phyloP scores from a whole-genome alignment of 2,329 filamentous ascomycete species.

The Aspergillus fumigatus region DNA sequence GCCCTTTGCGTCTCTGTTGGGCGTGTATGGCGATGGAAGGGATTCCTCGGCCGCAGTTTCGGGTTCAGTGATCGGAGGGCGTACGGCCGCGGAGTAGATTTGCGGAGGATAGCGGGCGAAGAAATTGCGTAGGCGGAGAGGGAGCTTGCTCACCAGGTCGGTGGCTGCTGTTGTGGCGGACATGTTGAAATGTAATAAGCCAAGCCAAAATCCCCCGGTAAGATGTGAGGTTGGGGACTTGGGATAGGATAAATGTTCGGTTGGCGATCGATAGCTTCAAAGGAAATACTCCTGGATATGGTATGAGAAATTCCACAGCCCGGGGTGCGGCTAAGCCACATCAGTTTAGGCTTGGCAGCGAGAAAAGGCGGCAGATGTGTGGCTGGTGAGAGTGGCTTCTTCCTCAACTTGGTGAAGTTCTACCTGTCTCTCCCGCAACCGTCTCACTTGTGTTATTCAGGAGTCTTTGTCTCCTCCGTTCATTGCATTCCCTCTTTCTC shows the following conservation, averaged over 20 bases:
- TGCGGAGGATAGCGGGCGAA: conserved; percentile 82
- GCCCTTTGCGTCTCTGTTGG: conserved; percentile 41
- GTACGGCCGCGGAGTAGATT: conserved; percentile 40
- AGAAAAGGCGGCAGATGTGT: conserved; percentile 10
- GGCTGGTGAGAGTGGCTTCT: conserved; percentile 6
- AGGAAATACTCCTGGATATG: neutral
- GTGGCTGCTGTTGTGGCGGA: conserved; percentile 17
- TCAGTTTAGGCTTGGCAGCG: conserved; percentile 13
- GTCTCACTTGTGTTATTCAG: neutral
- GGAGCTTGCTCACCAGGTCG: conserved; percentile 48
- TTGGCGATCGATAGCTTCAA: neutral
- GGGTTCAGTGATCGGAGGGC: conserved; percentile 20
- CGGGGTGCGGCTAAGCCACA: conserved; percentile 17
- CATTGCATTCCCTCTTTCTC: neutral
- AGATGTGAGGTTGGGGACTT: neutral
- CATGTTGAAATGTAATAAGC: conserved; percentile 11
- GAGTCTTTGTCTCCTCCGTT: neutral
- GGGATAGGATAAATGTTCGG: neutral
- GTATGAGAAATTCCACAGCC: conserved; percentile 13
- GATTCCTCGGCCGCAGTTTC: conserved; percentile 11
- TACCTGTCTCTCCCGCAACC: neutral
- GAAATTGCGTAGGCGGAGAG: conserved; percentile 74
- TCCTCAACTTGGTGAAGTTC: neutral
- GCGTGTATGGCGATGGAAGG: conserved; percentile 37
- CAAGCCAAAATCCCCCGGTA: neutral